Conservation (phyloP, 495 filamentous ascomycete species). For the Cladorrhinum samala region DNA sequence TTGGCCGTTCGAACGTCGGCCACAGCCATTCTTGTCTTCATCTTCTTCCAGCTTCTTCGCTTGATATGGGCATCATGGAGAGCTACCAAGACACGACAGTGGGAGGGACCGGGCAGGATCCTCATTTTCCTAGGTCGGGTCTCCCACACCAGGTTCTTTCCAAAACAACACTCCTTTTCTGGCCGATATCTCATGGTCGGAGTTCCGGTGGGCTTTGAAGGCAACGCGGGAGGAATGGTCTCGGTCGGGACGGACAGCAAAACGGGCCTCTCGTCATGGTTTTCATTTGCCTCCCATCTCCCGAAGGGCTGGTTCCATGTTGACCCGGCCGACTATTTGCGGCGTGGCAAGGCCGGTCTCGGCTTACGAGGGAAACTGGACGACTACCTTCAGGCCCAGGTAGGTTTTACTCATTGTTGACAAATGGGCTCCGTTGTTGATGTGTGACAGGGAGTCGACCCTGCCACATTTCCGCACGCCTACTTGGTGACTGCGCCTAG, state of each 20-base stretch:
- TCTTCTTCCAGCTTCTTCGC: slow-evolving; percentile 7
- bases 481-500: slow-evolving; percentile 65
- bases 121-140: slow-evolving; percentile 55
- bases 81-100: slow-evolving; percentile 1
- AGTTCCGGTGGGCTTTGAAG: slow-evolving; percentile 57
- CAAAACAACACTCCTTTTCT: slow-evolving; percentile 55
- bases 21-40: slow-evolving; percentile 2
- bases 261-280: slow-evolving; percentile 12
- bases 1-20: not conserved
- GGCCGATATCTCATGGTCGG: slow-evolving; percentile 64
- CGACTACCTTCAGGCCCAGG: slow-evolving; percentile 48
- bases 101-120: slow-evolving; percentile 21
- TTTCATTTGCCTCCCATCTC: slow-evolving; percentile 12
- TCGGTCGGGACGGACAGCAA: slow-evolving; percentile 38
- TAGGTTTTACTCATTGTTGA: no score
- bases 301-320: slow-evolving; percentile 50
- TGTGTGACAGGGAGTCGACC: slow-evolving; percentile 48
- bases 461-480: slow-evolving; percentile 51
- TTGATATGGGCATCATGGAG: not conserved
- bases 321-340: slow-evolving; percentile 54
- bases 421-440: no score
- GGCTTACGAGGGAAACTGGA: slow-evolving; percentile 54
- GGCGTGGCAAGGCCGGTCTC: slow-evolving; percentile 39
- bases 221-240: slow-evolving; percentile 46
- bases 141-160: slow-evolving; percentile 55